Evolutionary conservation across 2,329 filamentous ascomycete genomes (phyloP).

Genomic region (Aspergillus intermedius): DNA sequence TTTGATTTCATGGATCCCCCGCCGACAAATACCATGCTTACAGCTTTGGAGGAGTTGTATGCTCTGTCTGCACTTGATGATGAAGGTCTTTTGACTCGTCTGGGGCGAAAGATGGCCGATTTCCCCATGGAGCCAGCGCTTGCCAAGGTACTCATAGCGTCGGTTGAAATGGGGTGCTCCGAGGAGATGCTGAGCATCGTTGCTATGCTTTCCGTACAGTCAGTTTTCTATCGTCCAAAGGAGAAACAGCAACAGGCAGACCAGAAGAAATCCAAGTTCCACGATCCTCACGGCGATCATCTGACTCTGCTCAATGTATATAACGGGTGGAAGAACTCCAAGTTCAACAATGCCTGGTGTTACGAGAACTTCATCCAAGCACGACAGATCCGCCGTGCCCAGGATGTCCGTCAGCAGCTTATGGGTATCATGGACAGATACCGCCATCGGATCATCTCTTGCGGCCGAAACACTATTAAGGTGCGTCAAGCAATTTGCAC

Average conservation of each 20-base stretch:
- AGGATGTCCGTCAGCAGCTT: conserved; percentile 88
- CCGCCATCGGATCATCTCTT: conserved; percentile 72
- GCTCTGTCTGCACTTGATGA: conserved; percentile 87
- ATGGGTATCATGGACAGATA: conserved; percentile 92
- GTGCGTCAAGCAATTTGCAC: conserved; percentile 84
- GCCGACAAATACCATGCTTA: conserved; percentile 95
- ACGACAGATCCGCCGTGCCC: conserved; percentile 76
- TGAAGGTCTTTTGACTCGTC: conserved; percentile 83
- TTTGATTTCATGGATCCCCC: conserved; percentile 99
- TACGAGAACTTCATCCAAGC: conserved; percentile 98
- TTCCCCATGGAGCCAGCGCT: conserved; percentile 96
- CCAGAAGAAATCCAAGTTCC: conserved; percentile 96
- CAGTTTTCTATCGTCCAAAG: conserved; percentile 89
- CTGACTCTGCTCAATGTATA: conserved; percentile 94
- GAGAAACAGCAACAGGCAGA: conserved; percentile 96
- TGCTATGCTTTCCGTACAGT: conserved; percentile 81
- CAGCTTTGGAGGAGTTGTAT: conserved; percentile 90
- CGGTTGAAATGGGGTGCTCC: conserved; percentile 79
- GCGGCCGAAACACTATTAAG: conserved; percentile 77
- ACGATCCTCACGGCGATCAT: conserved; percentile 90
- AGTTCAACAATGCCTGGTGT: conserved; percentile 83
- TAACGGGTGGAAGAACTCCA: conserved; percentile 87
- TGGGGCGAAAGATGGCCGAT: conserved; percentile 95
- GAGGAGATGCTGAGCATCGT: conserved; percentile 94
- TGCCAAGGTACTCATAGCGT: conserved; percentile 82